Conservation (phyloP, 1,139 yeast genomes). For the Torulaspora pretoriensis region DNA sequence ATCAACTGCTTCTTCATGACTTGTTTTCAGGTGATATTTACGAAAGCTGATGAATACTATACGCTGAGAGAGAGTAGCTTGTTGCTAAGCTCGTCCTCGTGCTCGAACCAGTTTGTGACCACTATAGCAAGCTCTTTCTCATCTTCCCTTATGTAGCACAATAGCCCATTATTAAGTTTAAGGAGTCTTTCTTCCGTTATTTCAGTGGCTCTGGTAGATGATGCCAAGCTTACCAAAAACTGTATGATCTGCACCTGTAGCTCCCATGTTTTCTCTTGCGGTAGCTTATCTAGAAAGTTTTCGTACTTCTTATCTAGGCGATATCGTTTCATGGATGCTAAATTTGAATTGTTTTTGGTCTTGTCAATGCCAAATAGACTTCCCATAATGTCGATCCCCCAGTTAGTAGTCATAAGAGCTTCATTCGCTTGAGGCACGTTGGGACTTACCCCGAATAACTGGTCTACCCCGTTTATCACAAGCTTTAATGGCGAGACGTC, state of each 20-base stretch:
- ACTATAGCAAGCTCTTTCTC: conserved; percentile 20
- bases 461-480: conserved; percentile 31
- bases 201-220: conserved; percentile 16
- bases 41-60: conserved; percentile 12
- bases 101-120: conserved; percentile 32
- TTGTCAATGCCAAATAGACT: conserved; percentile 15
- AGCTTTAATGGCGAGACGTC: conserved; percentile 23
- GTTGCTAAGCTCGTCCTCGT: conserved; percentile 5
- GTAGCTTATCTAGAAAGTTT: conserved; percentile 26
- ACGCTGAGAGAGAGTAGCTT: background rate
- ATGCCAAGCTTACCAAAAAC: conserved; percentile 16
- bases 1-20: conserved; percentile 22
- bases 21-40: conserved; percentile 25
- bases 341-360: background rate
- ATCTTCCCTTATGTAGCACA: conserved; percentile 29
- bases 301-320: conserved; percentile 8
- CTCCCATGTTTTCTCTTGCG: conserved; percentile 25
- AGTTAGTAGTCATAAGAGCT: conserved; percentile 5
- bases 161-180: conserved; percentile 32
- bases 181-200: conserved; percentile 29
- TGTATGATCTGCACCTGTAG: conserved; percentile 25
- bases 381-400: conserved; percentile 30
- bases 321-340: background rate
- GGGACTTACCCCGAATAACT: conserved; percentile 15
- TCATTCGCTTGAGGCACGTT: conserved; percentile 5